A percentile compares a stretch with the other conserved stretches of the same genome.
These are phyloP conservation scores for Flaveria trinervia DNA, from an alignment of 129 eudicot genomes.

Conservation along the genomic window DNA sequence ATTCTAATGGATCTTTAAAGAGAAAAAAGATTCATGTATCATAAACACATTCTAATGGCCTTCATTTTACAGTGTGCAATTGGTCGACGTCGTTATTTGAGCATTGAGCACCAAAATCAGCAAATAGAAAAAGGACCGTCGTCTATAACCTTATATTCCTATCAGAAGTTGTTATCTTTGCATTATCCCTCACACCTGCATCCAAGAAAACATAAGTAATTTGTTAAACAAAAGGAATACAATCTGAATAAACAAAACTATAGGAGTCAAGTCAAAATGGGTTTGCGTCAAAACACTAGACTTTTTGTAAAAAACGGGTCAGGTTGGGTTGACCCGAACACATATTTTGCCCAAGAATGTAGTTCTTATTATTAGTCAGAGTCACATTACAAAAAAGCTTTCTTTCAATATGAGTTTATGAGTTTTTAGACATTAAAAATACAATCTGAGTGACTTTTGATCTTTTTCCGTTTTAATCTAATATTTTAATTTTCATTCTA, in stretches of 20 bases:
- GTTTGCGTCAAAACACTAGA: neutral
- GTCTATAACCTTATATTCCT: conserved; percentile 15
- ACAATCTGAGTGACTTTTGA: neutral
- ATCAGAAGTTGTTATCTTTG: conserved; percentile 15
- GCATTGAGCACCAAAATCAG: conserved; percentile 23
- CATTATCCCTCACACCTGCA: conserved; percentile 33
- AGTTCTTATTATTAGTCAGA: neutral
- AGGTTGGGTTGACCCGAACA: neutral
- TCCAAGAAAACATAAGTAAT: conserved; percentile 17
- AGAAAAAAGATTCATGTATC: neutral
- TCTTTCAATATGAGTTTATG: neutral
- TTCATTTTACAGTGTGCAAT: conserved; percentile 12
- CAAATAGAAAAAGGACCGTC: neutral
- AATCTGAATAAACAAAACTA: neutral
- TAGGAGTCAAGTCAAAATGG: neutral
- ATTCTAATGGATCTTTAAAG: no score
- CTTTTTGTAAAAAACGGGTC: neutral
- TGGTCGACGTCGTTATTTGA: neutral
- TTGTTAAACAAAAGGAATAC: neutral
- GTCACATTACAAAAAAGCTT: neutral
- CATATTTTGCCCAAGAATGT: neutral
- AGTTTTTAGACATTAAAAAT: neutral
- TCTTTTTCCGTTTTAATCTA: neutral
- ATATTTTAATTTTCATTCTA: neutral
- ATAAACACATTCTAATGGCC: neutral